phyloP scores from a whole-genome alignment of 2,329 filamentous ascomycete species.

The Coniochaeta sp. region DNA sequence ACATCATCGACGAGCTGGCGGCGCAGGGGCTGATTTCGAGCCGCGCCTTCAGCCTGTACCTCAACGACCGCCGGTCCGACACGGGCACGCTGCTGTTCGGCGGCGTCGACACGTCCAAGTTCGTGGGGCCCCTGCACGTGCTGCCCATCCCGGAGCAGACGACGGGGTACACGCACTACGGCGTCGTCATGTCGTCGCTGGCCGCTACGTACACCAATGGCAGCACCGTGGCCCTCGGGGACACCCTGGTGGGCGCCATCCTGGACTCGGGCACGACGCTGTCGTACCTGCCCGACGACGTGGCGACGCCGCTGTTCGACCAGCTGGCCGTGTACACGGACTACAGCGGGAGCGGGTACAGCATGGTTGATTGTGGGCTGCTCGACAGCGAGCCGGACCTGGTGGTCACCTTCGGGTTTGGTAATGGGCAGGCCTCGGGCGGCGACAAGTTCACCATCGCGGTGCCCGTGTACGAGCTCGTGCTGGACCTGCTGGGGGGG shows the following conservation, averaged over 20 bases:
- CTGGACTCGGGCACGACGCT: conserved; percentile 63
- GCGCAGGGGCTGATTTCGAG: conserved; percentile 53
- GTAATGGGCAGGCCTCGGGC: conserved; percentile 20
- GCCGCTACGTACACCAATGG: conserved; percentile 24
- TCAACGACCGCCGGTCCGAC: conserved; percentile 45
- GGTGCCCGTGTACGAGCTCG: conserved; percentile 27
- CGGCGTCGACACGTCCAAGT: conserved; percentile 62
- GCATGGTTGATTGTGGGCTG: conserved; percentile 13
- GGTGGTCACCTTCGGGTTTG: conserved; percentile 33
- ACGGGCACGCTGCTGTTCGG: conserved; percentile 62
- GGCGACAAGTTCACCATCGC: conserved; percentile 13
- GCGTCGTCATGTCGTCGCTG: conserved; percentile 26
- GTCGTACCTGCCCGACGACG: conserved; percentile 50
- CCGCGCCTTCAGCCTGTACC: conserved; percentile 63
- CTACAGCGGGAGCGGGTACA: conserved; percentile 16
- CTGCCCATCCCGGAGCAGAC: conserved; percentile 43
- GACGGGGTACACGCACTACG: conserved; percentile 30
- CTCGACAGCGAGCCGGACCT: conserved; percentile 19
- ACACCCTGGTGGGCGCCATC: conserved; percentile 32
- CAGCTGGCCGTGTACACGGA: conserved; percentile 32
- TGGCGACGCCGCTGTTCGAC: conserved; percentile 31
- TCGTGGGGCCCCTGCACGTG: conserved; percentile 45
- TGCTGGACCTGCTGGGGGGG: conserved; percentile 28
- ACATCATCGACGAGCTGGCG: conserved; percentile 59
- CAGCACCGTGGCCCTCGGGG: not conserved